Evolutionary conservation across 306 rosid genomes (phyloP).

Genomic region (Mimosa bimucronata): DNA sequence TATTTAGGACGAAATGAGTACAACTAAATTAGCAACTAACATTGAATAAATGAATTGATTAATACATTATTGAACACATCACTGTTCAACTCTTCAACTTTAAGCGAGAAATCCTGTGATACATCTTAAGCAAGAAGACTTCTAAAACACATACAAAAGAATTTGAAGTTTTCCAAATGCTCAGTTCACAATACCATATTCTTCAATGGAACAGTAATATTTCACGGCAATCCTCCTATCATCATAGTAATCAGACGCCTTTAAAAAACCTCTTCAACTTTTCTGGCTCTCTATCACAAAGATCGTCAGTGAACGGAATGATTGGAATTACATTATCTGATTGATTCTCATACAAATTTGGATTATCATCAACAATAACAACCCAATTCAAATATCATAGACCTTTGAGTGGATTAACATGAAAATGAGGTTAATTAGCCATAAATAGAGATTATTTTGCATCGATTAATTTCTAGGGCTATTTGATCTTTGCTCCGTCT

Average conservation of each 20-base stretch:
- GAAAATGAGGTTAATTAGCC: too few relatives aligned
- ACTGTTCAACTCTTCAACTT: slow-evolving; percentile 37
- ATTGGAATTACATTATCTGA: slow-evolving; percentile 79
- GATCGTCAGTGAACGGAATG: slow-evolving; percentile 63
- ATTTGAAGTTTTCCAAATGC: background rate
- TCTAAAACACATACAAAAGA: background rate
- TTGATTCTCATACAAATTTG: slow-evolving; percentile 65
- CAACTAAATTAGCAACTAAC: slow-evolving; percentile 3
- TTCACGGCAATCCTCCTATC: slow-evolving; percentile 85
- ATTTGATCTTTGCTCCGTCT: too few relatives aligned
- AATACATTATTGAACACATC: slow-evolving; percentile 43
- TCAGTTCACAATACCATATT: background rate
- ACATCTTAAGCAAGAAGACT: background rate
- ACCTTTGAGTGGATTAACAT: too few relatives aligned
- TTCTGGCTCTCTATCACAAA: slow-evolving; percentile 61
- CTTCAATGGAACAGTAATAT: slow-evolving; percentile 28
- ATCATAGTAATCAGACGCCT: slow-evolving; percentile 52
- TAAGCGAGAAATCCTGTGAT: background rate
- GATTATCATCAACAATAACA: slow-evolving; percentile 88
- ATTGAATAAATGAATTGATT: background rate
- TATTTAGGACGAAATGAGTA: background rate
- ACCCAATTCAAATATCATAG: slow-evolving; percentile 61
- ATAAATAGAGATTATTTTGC: too few relatives aligned
- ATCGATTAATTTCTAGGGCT: too few relatives aligned
- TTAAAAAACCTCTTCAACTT: slow-evolving; percentile 59